Percentiles rank a stretch among this genome's conserved stretches.
phyloP scores from a whole-genome alignment of 2,329 filamentous ascomycete species.

The Talaromyces sp. region DNA sequence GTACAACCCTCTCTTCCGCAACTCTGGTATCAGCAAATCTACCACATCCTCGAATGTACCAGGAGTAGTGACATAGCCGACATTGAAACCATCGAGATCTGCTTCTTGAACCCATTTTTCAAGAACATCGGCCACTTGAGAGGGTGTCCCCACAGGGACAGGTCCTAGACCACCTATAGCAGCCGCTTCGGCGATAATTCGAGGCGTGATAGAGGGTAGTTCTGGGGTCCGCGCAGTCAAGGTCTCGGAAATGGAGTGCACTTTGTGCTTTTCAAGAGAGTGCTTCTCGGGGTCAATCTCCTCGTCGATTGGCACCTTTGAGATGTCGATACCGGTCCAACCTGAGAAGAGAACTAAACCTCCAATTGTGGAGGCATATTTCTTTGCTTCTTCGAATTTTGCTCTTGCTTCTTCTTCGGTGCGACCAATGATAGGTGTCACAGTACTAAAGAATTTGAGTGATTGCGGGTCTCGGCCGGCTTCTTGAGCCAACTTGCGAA shows the following conservation, averaged over 20 bases:
- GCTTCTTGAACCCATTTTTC: constrained; percentile 46
- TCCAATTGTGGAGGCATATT: constrained; percentile 53
- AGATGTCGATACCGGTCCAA: constrained; percentile 61
- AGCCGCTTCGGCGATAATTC: constrained; percentile 46
- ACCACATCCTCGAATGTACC: constrained; percentile 54
- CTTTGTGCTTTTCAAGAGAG: constrained; percentile 52
- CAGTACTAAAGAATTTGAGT: constrained; percentile 55
- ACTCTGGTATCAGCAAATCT: constrained; percentile 49
- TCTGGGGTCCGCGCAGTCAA: constrained; percentile 51
- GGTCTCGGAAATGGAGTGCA: constrained; percentile 49
- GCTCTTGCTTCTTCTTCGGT: constrained; percentile 53
- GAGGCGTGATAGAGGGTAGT: constrained; percentile 47
- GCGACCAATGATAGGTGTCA: constrained; percentile 49
- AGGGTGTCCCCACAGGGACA: constrained; percentile 46
- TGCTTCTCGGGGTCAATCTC: constrained; percentile 54
- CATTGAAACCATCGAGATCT: constrained; percentile 43
- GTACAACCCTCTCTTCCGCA: constrained; percentile 28
- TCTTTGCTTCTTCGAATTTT: constrained; percentile 52
- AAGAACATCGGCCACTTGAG: constrained; percentile 48
- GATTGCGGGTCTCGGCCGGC: constrained; percentile 55
- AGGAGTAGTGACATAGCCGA: constrained; percentile 50
- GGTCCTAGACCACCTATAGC: constrained; percentile 51
- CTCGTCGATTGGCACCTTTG: constrained; percentile 56
- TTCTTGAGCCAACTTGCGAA: constrained; percentile 50
- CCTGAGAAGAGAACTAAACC: constrained; percentile 56